Evolutionary conservation across 2,329 filamentous ascomycete genomes (phyloP), one percentile per base, ranked within the genome.

Genomic region (Pseudopyrenochaeta lycopersici): DNA sequence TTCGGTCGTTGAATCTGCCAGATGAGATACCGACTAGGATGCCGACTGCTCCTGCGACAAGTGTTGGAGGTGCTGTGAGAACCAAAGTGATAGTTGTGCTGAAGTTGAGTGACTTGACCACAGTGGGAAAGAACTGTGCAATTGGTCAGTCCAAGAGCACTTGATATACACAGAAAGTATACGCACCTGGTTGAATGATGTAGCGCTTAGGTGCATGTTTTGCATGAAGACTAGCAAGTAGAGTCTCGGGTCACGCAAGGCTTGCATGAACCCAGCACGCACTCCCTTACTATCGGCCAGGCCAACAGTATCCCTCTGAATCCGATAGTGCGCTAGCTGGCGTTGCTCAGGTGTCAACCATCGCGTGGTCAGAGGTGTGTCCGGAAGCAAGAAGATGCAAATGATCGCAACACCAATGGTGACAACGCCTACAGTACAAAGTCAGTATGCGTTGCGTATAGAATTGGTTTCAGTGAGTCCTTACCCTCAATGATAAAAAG

Each of bases 161-260:
- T n/a, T n/a, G n/a, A n/a, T n/a, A n/a, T n/a, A n/a, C n/a, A n/a
- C n/a, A n/a, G n/a, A n/a, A 12, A 44, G 15, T 11, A 11, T 12
- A 44, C 23, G n/a, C 55, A 57, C 59, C 48, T 62, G 56, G n/a
- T 75, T 75, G 72, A 84, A 84, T 0, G 79, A 77, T 54, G 83
- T 60, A 5, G 61, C 58, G 1, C 79, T 81, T 11, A 84, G 70
- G 63, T 85, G 82, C 63, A 84, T 81, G 66, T 84, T 84, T 59
- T 84, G 81, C 82, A 85, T 84, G 31, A 84, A 71, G 4, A 78
- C 79, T 56, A 84, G 81, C 2, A 85, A 66, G 78, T 82, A 85
- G 0, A 82, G 79, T 46, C 81, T 76, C 59, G 79, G 80, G 53
- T 86, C 84, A 11, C 64, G 66, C 47, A 77, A 74, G 0, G 82